These are phyloP conservation scores for Cantharellus anzutake DNA, from an alignment of 768 basidiomycete species.

Conservation along the genomic window DNA sequence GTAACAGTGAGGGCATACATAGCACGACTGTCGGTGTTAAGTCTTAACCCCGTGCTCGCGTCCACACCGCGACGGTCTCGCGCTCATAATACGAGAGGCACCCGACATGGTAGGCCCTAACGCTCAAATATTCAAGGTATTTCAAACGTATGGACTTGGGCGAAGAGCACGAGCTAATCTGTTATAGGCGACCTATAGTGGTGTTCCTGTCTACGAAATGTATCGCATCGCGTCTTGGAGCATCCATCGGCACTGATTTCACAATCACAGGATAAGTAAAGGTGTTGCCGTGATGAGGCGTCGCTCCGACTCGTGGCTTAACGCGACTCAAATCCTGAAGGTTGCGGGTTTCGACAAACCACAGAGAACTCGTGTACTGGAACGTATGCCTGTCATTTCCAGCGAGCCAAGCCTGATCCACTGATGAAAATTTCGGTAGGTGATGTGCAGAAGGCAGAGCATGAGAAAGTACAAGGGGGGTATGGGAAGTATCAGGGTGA, in stretches of 20 bases:
- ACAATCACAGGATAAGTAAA: slow-evolving; percentile 59
- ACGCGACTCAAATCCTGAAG: slow-evolving; percentile 98
- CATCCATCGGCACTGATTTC: not conserved
- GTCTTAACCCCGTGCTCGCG: too few species aligned
- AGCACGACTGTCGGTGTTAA: too few species aligned
- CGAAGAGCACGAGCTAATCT: not conserved
- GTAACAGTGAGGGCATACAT: too few species aligned
- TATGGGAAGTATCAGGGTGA: slow-evolving; percentile 99
- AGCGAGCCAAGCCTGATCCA: too few species aligned
- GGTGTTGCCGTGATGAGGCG: slow-evolving; percentile 96
- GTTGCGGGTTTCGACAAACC: slow-evolving; percentile 99
- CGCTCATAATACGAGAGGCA: not conserved
- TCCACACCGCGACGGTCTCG: not conserved
- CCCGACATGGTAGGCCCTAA: not conserved
- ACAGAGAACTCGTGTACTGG: slow-evolving; percentile 88
- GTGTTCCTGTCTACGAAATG: slow-evolving; percentile 87
- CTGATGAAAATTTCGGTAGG: too few species aligned
- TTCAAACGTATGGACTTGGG: slow-evolving; percentile 2
- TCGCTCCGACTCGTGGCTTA: slow-evolving; percentile 90
- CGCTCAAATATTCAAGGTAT: slow-evolving; percentile 74
- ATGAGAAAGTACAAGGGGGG: slow-evolving; percentile 98
- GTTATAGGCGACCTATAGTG: slow-evolving; percentile 72
- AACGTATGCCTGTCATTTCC: slow-evolving; percentile 25
- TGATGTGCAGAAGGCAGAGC: slow-evolving; percentile 95
- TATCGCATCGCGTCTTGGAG: slow-evolving; percentile 18